Evolutionary conservation across 192 early-diverging fungal genomes (phyloP), one percentile per base, ranked within the genome.

Genomic region (Lunasporangiospora selenospora): DNA sequence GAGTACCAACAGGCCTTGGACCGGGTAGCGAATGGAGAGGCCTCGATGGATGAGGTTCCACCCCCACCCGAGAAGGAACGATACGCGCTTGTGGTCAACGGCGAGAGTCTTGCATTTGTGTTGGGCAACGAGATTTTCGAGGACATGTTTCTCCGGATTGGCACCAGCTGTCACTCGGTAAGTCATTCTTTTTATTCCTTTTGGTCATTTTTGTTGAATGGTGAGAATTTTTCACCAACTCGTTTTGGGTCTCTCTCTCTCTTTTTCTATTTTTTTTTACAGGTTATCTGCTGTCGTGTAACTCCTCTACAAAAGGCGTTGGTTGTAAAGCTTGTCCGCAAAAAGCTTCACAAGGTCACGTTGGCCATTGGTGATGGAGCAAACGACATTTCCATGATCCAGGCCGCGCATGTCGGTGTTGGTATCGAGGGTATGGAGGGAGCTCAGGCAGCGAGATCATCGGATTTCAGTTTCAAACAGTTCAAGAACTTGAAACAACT

Each of bases 331-430:
- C 78, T 96, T 34, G 96, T 98, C 23, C 95, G 93, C 67, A 94
- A 93, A 40, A 88, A 91, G 45, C 80, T 87, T 15, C 88, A 90
- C 60, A 87, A 91, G 19, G 88, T 98, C 44, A 82, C 93, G 26
- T 82, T 98, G 26, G 94, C 96, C 4, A 98, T 98, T 75, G 96
- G 96, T 45, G 96, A 98, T 67, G 96, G 96, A 6, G 96, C 96
- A 41, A 98, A 98, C 75, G 96, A 98, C 69, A 94, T 98, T 5
- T 89, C 88, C 34, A 98, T 98, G 96, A 98, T 98, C 61, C 96
- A 98, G 62, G 96, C 95, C 0, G 95, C 95, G 6, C 95, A 97
- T 59, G 95, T 97, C 11, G 96, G 96, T 38, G 86, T 98, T 6
- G 96, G 96, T 54, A 98, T 98, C 76, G 90, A 85, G 53, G 96